Base-by-base conservation (phyloP, 2,329 filamentous ascomycete genomes). In the Decorospora gaudefroyi region DNA sequence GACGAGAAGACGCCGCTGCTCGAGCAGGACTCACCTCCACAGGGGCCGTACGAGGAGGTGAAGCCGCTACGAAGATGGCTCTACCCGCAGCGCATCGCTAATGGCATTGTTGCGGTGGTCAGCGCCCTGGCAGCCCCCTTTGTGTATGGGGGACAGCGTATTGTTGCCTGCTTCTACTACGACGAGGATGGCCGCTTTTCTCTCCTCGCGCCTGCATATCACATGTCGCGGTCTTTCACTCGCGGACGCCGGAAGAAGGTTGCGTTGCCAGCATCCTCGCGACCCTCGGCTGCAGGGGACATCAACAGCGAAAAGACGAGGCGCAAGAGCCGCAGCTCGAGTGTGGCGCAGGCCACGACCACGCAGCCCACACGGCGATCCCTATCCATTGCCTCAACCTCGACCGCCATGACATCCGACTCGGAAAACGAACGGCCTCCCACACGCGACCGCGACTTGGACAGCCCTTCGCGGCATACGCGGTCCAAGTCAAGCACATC, bases 151-250 rank as follows among this genome's bases (percentile, higher is more conserved):
- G 88, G 86, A 12, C 81, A 90, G 35, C 96, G 92, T 71, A 72
- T 96, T 42, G 82, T 91, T 48, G 86, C 88, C 54, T 90, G 82
- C 65, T 86, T 97, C 60, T 92, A 88, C 72, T 92, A 88, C 73
- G 85, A 95, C 63, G 84, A 90, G 31, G 75, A 87, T 45, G 90
- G 90, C 36, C 78, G 78, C 36, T 95, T 95, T 68, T 86, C 89
- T 39, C 82, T 89, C n/a, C 72, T 93, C 46, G 74, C 84, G 34
- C 90, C 89, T 46, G 72, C 93, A 29, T 80, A 81, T 64, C 85
- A 80, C 62, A 75, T 92, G 17, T 68, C 72, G 51, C 72, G 65
- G 45, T 79, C 82, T 50, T 78, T 70, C 30, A 64, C 66, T 28
- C 65, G 70, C 23, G 66, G 67, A 42, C 68, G 65, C 26, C 63